Conservation (phyloP, 805 yeast genomes). For the Wickerhamiella vanderwaltii region DNA sequence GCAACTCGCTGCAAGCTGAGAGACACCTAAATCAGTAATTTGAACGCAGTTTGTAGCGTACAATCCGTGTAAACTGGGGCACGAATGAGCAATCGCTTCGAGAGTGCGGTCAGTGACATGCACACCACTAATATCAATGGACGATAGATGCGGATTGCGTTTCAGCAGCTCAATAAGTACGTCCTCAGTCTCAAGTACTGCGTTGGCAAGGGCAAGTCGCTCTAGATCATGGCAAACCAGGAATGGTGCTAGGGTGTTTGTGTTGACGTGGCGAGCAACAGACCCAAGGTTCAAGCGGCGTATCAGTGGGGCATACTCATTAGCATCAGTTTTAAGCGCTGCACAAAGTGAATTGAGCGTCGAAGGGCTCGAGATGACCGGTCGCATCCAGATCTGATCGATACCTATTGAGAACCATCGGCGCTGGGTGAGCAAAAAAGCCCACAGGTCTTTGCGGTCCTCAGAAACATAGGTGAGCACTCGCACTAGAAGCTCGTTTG, state of each 20-base stretch:
- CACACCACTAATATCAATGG: slow-evolving; percentile 79
- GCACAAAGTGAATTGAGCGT: slow-evolving; percentile 37
- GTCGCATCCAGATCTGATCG: slow-evolving; percentile 80
- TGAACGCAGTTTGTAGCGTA: slow-evolving; percentile 75
- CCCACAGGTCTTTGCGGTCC: slow-evolving; percentile 19
- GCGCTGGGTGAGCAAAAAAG: slow-evolving; percentile 55
- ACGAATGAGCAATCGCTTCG: slow-evolving; percentile 50
- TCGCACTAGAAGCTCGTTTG: slow-evolving; percentile 33
- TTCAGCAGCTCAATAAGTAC: slow-evolving; percentile 52
- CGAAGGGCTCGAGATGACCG: slow-evolving; percentile 44
- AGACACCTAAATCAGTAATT: slow-evolving; percentile 56
- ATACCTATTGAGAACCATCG: slow-evolving; percentile 69
- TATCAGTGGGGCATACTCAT: slow-evolving; percentile 45
- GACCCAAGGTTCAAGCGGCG: slow-evolving; percentile 70
- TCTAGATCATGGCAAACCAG: slow-evolving; percentile 63
- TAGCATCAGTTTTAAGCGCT: slow-evolving; percentile 37
- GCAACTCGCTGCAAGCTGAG: slow-evolving; percentile 47
- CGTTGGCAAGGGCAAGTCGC: slow-evolving; percentile 73
- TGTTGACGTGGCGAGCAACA: slow-evolving; percentile 55
- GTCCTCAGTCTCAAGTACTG: slow-evolving; percentile 38
- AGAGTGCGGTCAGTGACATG: slow-evolving; percentile 59
- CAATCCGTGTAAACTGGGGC: slow-evolving; percentile 73
- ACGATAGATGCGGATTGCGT: slow-evolving; percentile 61
- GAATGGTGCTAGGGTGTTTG: slow-evolving; percentile 49
- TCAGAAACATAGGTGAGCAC: slow-evolving; percentile 19